A percentile compares a stretch with the other conserved stretches of the same genome.
Conservation (phyloP, 352 stramenopile genomes). For the Phytophthora brassicae region DNA sequence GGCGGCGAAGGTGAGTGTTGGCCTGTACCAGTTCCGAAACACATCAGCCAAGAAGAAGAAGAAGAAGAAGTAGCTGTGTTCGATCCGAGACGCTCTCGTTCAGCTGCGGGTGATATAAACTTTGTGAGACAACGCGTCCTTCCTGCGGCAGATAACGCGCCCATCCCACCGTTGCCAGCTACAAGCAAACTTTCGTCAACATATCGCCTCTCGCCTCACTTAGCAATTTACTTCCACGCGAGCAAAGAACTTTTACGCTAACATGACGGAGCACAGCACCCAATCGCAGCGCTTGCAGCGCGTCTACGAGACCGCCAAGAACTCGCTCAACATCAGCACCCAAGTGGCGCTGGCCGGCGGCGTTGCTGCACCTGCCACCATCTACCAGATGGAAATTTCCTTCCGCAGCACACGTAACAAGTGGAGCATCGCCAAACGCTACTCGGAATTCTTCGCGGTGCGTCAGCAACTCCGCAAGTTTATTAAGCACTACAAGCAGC, state of each 20-base stretch:
- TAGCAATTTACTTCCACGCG: slow-evolving; percentile 15
- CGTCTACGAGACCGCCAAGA: slow-evolving; percentile 75
- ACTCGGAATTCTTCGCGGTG: slow-evolving; percentile 83
- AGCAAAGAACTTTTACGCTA: slow-evolving; percentile 17
- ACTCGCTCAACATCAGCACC: slow-evolving; percentile 82
- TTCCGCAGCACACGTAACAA: slow-evolving; percentile 85
- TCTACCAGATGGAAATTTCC: slow-evolving; percentile 89
- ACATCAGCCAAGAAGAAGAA: slow-evolving; percentile 9
- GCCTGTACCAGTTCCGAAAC: slow-evolving; percentile 30
- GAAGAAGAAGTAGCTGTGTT: slow-evolving; percentile 5
- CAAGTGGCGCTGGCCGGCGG: slow-evolving; percentile 54
- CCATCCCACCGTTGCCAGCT: slow-evolving; percentile 17
- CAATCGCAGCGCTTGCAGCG: slow-evolving; percentile 68
- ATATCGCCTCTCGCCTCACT: slow-evolving; percentile 26
- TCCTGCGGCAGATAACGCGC: slow-evolving; percentile 15
- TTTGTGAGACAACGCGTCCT: slow-evolving; percentile 13
- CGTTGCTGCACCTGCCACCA: slow-evolving; percentile 57
- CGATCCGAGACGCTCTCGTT: not conserved
- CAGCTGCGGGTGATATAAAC: slow-evolving; percentile 17
- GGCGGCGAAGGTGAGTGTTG: not conserved
- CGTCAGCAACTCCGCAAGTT: slow-evolving; percentile 65
- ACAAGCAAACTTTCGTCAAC: slow-evolving; percentile 14
- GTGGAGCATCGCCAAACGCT: slow-evolving; percentile 86
- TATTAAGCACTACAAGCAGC: slow-evolving; percentile 64
- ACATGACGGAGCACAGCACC: slow-evolving; percentile 53